Evolutionary conservation across 1,139 yeast genomes (phyloP), one percentile per base, ranked within the genome.

Genomic region (Nakaseomyces glabratus): DNA sequence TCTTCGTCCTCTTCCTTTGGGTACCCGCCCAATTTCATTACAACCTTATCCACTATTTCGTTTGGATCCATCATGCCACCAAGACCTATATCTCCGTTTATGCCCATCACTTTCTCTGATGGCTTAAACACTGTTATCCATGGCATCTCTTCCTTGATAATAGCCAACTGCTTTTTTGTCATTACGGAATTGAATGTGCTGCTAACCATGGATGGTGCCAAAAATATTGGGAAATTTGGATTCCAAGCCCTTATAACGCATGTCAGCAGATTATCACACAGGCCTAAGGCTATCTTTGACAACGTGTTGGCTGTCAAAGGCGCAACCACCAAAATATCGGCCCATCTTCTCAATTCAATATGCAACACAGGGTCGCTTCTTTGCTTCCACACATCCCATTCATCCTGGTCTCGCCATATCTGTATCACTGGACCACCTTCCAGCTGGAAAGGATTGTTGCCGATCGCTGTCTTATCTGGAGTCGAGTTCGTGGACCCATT

Each of bases 151-250:
- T 75, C 77, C 20, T 60, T 62, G 29, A 90, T 62, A 22, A 77
- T 59, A 22, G 63, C 62, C 40, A 90, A 62, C 49, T 90, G 98
- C 48, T 79, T 80, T 47, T 84, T 79, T 0, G 98, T 90, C 48
- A 88, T 73, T 8, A 96, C 95, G 52, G 90, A 93, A 17, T 90
- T 85, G 60, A 86, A 90, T 93, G 90, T 88, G 51, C 82, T 79
- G 1, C 97, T 86, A 52, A 90, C 88, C 97, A 90, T 88, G 1
- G 97, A 96, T 3, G 98, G 98, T 0, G 97, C 98, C 28, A 85
- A 73, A 35, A 88, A 60, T 20, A 90, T 76, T 1, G 96, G 95
- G 39, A 77, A 75, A 38, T 74, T 73, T 1, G 95, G 93, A 47
- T 86, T 86, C 98, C 98, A 90, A 4, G 90, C 81, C 40, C 97